Evolutionary conservation across 176 grass and related monocot species (phyloP).

Genomic region (Bromus sterilis): DNA sequence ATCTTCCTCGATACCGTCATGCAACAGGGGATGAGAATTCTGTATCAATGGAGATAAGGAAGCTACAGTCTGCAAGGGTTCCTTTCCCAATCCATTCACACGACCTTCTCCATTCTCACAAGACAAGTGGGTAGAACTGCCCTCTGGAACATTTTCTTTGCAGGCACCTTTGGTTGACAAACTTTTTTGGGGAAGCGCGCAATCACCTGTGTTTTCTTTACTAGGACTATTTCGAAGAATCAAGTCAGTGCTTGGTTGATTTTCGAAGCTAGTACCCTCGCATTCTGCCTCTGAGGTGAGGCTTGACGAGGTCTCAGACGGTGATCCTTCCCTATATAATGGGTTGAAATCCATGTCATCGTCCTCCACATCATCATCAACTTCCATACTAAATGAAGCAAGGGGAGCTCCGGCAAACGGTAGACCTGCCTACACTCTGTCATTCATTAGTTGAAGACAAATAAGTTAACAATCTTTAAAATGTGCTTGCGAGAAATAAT

Average conservation of each 20-base stretch:
- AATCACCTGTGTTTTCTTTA: constrained; percentile 20
- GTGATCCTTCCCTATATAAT: constrained; percentile 56
- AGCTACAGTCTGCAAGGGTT: constrained; percentile 7
- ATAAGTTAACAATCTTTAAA: background rate
- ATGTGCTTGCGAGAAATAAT: background rate
- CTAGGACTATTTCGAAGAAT: background rate
- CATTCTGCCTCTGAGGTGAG: constrained; percentile 75
- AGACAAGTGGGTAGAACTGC: background rate
- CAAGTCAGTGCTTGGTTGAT: constrained; percentile 11
- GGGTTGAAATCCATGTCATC: constrained; percentile 88
- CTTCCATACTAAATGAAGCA: constrained; percentile 46
- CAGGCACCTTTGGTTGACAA: background rate
- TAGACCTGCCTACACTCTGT: background rate
- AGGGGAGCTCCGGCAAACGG: background rate
- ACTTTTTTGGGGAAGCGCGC: constrained; percentile 1
- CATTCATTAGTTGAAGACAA: constrained; percentile 16
- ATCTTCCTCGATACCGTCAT: constrained; percentile 51
- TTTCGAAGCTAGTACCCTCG: constrained; percentile 12
- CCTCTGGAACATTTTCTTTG: constrained; percentile 10
- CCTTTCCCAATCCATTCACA: constrained; percentile 20
- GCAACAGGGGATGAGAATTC: background rate
- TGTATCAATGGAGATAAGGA: constrained; percentile 8
- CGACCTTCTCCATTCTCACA: constrained; percentile 12
- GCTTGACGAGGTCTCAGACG: constrained; percentile 72
- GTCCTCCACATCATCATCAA: constrained; percentile 68